phyloP scores from a whole-genome alignment of 1,284 basidiomycete genomes.

The Cutaneotrichosporon mucoides region DNA sequence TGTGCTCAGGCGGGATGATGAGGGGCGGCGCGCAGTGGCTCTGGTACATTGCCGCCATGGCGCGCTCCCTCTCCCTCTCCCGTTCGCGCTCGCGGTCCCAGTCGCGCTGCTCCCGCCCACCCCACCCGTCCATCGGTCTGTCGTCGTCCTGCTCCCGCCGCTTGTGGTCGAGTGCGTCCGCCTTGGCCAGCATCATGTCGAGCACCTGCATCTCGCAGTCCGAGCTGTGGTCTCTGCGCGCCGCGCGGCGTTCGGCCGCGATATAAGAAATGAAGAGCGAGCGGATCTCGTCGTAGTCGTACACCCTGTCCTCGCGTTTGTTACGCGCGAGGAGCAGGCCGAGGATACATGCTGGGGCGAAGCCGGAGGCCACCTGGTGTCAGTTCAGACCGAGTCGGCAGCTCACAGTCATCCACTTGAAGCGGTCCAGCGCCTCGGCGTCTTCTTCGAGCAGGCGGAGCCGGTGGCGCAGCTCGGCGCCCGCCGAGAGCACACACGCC shows the following conservation, averaged over 20 bases:
- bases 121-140: not conserved
- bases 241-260: slow-evolving; percentile 9
- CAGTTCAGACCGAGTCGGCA: not conserved
- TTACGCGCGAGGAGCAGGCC: slow-evolving; percentile 25
- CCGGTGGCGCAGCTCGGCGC: slow-evolving; percentile 28
- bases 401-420: slow-evolving; percentile 38
- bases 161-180: slow-evolving; percentile 10
- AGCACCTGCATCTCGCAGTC: slow-evolving; percentile 18
- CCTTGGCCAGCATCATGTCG: slow-evolving; percentile 21
- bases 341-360: slow-evolving; percentile 28
- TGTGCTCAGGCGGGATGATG: not conserved
- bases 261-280: slow-evolving; percentile 12
- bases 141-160: not conserved
- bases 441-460: slow-evolving; percentile 19
- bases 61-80: not conserved
- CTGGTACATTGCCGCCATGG: too few species aligned
- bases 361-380: slow-evolving; percentile 30
- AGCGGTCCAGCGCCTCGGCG: slow-evolving; percentile 29
- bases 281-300: slow-evolving; percentile 18
- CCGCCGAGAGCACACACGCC: slow-evolving; percentile 23
- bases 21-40: not conserved
- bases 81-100: not conserved
- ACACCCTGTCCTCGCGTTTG: slow-evolving; percentile 13
- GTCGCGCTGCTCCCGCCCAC: not conserved
- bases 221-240: not conserved